Evolutionary conservation across 2,329 filamentous ascomycete genomes (phyloP).

Genomic region (Neonectria sp.): DNA sequence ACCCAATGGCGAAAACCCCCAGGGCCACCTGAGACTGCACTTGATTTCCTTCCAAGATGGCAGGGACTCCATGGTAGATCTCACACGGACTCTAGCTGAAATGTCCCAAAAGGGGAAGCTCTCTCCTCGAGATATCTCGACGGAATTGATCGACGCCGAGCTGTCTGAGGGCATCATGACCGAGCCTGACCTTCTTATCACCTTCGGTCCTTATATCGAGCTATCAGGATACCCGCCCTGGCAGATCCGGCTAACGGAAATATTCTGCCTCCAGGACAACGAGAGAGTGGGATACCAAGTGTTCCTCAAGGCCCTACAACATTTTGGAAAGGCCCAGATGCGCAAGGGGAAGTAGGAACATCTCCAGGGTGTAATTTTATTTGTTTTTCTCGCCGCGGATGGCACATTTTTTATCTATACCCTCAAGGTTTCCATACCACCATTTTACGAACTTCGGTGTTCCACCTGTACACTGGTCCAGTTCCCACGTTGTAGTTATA

Average conservation of each 20-base stretch:
- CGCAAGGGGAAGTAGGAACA: constrained; percentile 76
- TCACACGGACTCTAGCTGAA: constrained; percentile 93
- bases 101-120: constrained; percentile 95
- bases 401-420: constrained; percentile 36
- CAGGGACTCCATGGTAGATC: constrained; percentile 92
- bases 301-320: constrained; percentile 87
- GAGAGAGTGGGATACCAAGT: constrained; percentile 93
- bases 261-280: constrained; percentile 85
- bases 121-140: constrained; percentile 83
- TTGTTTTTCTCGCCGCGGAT: constrained; percentile 18
- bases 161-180: constrained; percentile 84
- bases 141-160: constrained; percentile 91
- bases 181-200: constrained; percentile 90
- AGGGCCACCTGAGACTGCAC: constrained; percentile 72
- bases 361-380: constrained; percentile 2
- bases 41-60: constrained; percentile 92
- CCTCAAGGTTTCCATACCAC: constrained; percentile 53
- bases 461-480: constrained; percentile 79
- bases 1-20: constrained; percentile 48
- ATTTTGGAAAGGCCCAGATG: constrained; percentile 91
- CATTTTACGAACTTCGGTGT: constrained; percentile 68
- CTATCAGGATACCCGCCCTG: constrained; percentile 95
- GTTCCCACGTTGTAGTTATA: constrained; percentile 86
- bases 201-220: constrained; percentile 88
- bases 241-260: constrained; percentile 96